These are phyloP conservation scores for Dictyostelium discoideum DNA, from an alignment of 78 protist species.

Conservation along the genomic window dicty_2.7 NC_007089.4:4005001-4005500, in stretches of 20 bases:
- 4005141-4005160: background rate
- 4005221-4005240: background rate
- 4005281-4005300: background rate
- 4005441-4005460: constrained; percentile 24
- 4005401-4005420: background rate
- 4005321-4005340: background rate
- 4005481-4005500: background rate
- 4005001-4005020: background rate
- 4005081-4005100: background rate
- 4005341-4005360: background rate
- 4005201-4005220: background rate
- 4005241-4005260: background rate
- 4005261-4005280: background rate
- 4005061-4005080: constrained; percentile 16
- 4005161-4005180: background rate
- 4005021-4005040: constrained; percentile 9
- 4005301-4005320: background rate
- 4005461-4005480: constrained; percentile 32
- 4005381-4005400: constrained; percentile 24
- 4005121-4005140: background rate
- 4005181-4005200: background rate
- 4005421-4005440: background rate
- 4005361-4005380: background rate
- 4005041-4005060: constrained; percentile 8
- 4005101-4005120: background rate